phyloP scores from a whole-genome alignment of 2,329 filamentous ascomycete genomes.

The Cladosporium phlei region DNA sequence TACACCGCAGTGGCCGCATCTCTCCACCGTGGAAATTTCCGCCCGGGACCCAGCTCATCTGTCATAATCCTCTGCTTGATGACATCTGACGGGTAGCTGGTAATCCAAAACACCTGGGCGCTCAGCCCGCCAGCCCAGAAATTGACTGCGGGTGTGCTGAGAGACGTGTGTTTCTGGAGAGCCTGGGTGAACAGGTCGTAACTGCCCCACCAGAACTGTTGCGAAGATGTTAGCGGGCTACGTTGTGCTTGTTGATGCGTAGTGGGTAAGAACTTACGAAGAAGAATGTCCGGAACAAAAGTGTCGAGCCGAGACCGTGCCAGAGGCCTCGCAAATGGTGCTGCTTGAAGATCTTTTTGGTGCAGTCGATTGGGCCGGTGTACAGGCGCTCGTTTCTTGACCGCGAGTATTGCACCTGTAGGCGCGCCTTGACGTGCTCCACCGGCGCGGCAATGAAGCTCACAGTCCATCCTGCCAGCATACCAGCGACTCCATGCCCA shows the following conservation, averaged over 20 bases:
- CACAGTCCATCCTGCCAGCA: constrained; percentile 83
- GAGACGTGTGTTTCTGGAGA: constrained; percentile 60
- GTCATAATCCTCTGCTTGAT: constrained; percentile 98
- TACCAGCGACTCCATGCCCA: constrained; percentile 83
- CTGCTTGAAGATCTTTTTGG: constrained; percentile 56
- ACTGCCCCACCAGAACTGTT: constrained; percentile 14
- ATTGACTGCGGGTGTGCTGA: constrained; percentile 78
- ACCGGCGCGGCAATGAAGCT: constrained; percentile 89
- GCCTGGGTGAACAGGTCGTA: constrained; percentile 78
- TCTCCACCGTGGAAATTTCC: constrained; percentile 69
- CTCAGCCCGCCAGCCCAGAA: constrained; percentile 96
- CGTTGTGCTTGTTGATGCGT: too few species aligned
- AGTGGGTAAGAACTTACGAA: too few species aligned
- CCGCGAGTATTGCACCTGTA: constrained; percentile 90
- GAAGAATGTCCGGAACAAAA: constrained; percentile 89
- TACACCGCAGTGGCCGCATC: constrained; percentile 76
- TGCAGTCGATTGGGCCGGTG: constrained; percentile 79
- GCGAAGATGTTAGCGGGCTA: too few species aligned
- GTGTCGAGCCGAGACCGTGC: constrained; percentile 76
- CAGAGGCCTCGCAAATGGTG: constrained; percentile 81
- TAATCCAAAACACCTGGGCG: constrained; percentile 92
- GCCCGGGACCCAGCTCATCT: constrained; percentile 73
- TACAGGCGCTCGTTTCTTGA: constrained; percentile 74
- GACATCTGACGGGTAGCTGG: constrained; percentile 77
- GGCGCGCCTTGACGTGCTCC: constrained; percentile 87